Evolutionary conservation across 2,329 filamentous ascomycete genomes (phyloP), one percentile per base, ranked within the genome.

Genomic region (Tolypocladium amazonense): DNA sequence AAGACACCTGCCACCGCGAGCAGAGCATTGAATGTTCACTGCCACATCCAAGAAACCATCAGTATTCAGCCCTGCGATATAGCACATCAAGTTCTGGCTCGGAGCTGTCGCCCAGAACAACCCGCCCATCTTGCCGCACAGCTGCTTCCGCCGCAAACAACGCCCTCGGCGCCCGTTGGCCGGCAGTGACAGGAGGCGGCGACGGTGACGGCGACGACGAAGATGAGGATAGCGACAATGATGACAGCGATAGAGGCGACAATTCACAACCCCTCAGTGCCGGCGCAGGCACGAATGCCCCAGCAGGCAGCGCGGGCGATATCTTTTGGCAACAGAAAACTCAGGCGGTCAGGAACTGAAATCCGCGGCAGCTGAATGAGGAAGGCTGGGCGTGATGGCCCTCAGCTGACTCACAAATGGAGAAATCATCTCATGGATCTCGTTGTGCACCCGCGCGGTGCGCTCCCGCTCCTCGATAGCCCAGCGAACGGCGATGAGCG

Each of bases 401-500:
- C 20, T 12, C 45, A 33, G 30, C 37, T n/a, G 56, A 58, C 65
- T 60, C 52, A 67, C 60, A 54, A 65, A 69, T 14, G 70, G 67
- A 1, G 66, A 67, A 60, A 77, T 75, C 56, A 76, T 71, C 66
- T 83, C 80, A 25, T 75, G 74, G 35, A 77, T 73, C 39, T 81
- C 79, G 54, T 74, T 70, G 37, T 73, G 72, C 11, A 77, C 73
- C 33, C 79, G 72, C 23, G 74, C 72, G 8, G 73, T 67, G 41
- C 75, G 77, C 45, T 84, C 81, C 56, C 83, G 79, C 23, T 80
- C 77, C 65, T 89, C 86, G 27, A 83, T 76, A 8, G 76, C 70
- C 87, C 87, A 89, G 25, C 85, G 79, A 15, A 77, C 76, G 11
- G 72, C 66, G 55, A 88, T 82, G 9, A 82, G 75, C 1, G 73